A percentile compares a stretch with the other conserved stretches of the same genome.
phyloP scores from a whole-genome alignment of 352 stramenopile genomes.

The Pythium aristosporum region DNA sequence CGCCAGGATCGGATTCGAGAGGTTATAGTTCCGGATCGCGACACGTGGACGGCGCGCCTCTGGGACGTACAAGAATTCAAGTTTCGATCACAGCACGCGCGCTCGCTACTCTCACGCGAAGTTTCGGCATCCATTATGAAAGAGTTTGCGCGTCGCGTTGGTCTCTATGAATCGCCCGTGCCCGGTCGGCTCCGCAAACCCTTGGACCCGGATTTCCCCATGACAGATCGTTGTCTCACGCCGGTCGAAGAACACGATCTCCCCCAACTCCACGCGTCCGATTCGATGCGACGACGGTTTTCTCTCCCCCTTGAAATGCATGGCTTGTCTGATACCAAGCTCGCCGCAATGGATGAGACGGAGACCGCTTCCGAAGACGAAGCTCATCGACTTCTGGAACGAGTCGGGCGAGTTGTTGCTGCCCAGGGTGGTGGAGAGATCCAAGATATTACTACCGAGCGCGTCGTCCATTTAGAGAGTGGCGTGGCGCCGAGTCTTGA shows the following conservation, averaged over 20 bases:
- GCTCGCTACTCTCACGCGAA: conserved; percentile 30
- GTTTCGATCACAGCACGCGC: conserved; percentile 68
- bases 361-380: conserved; percentile 30
- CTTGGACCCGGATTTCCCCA: conserved; percentile 38
- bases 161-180: conserved; percentile 62
- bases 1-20: conserved; percentile 2
- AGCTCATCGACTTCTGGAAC: conserved; percentile 44
- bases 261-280: not conserved
- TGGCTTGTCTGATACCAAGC: conserved; percentile 2
- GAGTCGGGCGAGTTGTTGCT: conserved; percentile 70
- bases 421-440: conserved; percentile 77
- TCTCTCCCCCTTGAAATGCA: conserved; percentile 22
- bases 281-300: conserved; percentile 19
- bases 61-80: conserved; percentile 70
- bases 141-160: conserved; percentile 35
- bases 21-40: conserved; percentile 10
- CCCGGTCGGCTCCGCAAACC: conserved; percentile 58
- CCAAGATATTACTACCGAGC: conserved; percentile 71
- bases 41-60: conserved; percentile 52
- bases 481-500: not conserved
- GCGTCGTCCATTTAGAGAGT: conserved; percentile 5
- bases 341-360: conserved; percentile 3
- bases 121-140: conserved; percentile 1
- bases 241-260: not conserved
- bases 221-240: conserved; percentile 3